Conservation (phyloP, 2,329 filamentous ascomycete genomes). For the Septoria petroselini region DNA sequence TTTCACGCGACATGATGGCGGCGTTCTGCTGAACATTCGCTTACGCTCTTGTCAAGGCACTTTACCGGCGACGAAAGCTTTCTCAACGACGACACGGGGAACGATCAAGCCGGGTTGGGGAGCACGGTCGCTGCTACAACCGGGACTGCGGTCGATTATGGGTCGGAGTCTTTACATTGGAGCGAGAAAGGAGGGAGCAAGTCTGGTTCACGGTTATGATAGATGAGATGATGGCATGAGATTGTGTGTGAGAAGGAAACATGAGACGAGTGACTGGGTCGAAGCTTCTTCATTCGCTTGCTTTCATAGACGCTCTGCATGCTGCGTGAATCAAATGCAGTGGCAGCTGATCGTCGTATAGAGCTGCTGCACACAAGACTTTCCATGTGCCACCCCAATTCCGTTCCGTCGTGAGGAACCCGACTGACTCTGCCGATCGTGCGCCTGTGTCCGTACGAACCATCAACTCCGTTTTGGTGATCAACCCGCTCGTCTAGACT, state of each 20-base stretch:
- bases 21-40: slow-evolving; percentile 2
- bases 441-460: background rate
- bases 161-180: slow-evolving; percentile 11
- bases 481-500: background rate
- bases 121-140: slow-evolving; percentile 1
- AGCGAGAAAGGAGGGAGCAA: slow-evolving; percentile 1
- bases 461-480: slow-evolving; percentile 5
- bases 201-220: slow-evolving; percentile 6
- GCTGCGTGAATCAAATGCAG: no score
- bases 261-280: no score
- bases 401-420: slow-evolving; percentile 2
- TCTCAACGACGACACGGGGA: slow-evolving; percentile 38
- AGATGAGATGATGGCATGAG: background rate
- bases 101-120: slow-evolving; percentile 14
- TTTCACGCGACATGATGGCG: background rate
- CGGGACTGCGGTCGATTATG: slow-evolving; percentile 9
- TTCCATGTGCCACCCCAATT: background rate
- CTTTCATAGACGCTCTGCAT: no score
- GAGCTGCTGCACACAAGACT: no score
- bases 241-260: no score
- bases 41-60: slow-evolving; percentile 39
- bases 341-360: no score
- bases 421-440: background rate
- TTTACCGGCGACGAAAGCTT: slow-evolving; percentile 61
- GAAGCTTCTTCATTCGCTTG: no score